Conservation (phyloP, 257 asterid species). For the Misopates orontium region DNA sequence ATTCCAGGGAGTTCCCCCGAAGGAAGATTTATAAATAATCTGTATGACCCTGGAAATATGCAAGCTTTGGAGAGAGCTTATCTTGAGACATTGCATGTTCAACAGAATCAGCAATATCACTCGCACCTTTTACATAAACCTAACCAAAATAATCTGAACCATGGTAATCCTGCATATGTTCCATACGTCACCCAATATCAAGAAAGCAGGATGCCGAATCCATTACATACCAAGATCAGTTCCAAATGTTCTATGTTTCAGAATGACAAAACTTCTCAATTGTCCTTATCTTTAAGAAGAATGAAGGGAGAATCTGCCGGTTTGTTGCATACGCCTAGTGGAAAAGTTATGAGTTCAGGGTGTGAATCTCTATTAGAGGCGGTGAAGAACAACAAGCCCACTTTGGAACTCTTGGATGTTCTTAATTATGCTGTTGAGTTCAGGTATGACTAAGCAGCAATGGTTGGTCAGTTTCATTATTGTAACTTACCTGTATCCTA, state of each 20-base stretch:
- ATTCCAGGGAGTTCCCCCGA: slow-evolving; percentile 39
- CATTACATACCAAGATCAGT: slow-evolving; percentile 33
- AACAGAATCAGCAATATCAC: slow-evolving; percentile 55
- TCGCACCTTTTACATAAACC: slow-evolving; percentile 37
- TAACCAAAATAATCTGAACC: slow-evolving; percentile 40
- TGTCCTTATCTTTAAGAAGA: slow-evolving; percentile 34
- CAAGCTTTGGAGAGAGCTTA: slow-evolving; percentile 66
- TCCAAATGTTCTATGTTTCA: slow-evolving; percentile 36
- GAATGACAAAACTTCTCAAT: slow-evolving; percentile 44
- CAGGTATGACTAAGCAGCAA: slow-evolving; percentile 50
- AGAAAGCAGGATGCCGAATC: slow-evolving; percentile 34
- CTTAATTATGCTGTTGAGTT: slow-evolving; percentile 66
- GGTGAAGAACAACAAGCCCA: slow-evolving; percentile 66
- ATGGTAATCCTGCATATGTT: slow-evolving; percentile 35
- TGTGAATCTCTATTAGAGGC: slow-evolving; percentile 50
- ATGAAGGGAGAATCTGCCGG: slow-evolving; percentile 43
- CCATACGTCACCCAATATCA: slow-evolving; percentile 34
- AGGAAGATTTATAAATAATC: slow-evolving; percentile 38
- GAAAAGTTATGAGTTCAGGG: slow-evolving; percentile 43
- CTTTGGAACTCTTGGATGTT: slow-evolving; percentile 68
- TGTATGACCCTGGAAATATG: slow-evolving; percentile 46
- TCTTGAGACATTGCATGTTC: slow-evolving; percentile 63
- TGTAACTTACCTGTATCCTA: not conserved
- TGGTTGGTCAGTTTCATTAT: slow-evolving; percentile 10
- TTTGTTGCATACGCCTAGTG: slow-evolving; percentile 39